Percentiles rank a stretch among this genome's conserved stretches.
Evolutionary conservation across 768 basidiomycete species (phyloP).

Genomic region (Favolaschia claudopus): DNA sequence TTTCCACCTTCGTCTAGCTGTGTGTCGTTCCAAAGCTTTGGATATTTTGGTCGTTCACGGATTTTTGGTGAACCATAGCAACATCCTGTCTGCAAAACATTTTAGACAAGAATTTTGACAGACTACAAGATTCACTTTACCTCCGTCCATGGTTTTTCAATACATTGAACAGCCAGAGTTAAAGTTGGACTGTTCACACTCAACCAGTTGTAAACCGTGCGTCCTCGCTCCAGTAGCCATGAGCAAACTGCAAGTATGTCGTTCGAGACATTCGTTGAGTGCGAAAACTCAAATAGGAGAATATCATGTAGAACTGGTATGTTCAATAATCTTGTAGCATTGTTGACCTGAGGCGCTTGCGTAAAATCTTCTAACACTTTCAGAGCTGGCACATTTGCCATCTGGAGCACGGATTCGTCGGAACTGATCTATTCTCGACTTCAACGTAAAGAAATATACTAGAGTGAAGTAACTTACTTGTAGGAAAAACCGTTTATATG

Average conservation of each 20-base stretch:
- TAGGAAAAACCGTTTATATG: too few relatives aligned
- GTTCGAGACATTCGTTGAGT: not conserved
- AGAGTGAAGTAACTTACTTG: too few relatives aligned
- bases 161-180: too few relatives aligned
- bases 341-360: not conserved
- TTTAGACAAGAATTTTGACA: too few relatives aligned
- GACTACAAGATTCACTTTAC: not conserved
- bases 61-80: too few relatives aligned
- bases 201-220: too few relatives aligned
- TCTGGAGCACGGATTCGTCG: not conserved
- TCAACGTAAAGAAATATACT: not conserved
- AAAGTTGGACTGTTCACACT: too few relatives aligned
- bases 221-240: too few relatives aligned
- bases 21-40: too few relatives aligned
- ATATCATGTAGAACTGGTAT: conserved; percentile 27
- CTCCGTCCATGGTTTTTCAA: conserved; percentile 8
- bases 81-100: too few relatives aligned
- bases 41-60: too few relatives aligned
- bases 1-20: too few relatives aligned
- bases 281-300: conserved; percentile 9
- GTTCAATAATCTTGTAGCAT: conserved; percentile 2
- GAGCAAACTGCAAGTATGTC: not conserved
- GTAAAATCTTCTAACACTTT: conserved; percentile 13
- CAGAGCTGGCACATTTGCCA: conserved; percentile 23
- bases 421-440: not conserved